Evolutionary conservation across 768 basidiomycete genomes (phyloP), one percentile per base, ranked within the genome.

Genomic region (Lactifluus pinguis): DNA sequence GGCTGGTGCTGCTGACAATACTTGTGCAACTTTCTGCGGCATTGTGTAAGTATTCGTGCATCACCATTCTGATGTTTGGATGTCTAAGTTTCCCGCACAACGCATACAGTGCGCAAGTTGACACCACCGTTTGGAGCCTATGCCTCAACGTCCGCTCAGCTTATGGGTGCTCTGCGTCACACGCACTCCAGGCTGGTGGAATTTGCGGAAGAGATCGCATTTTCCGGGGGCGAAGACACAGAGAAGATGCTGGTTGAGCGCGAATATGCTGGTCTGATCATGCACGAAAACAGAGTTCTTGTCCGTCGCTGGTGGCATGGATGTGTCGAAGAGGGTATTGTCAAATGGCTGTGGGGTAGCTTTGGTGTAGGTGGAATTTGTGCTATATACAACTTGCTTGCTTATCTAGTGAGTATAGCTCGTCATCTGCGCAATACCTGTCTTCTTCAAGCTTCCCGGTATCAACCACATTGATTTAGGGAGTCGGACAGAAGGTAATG

Each of bases 311-410:
- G 95, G 81, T 91, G 87, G 87, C 92, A 95, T 72, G 84, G 87
- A 2, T 89, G 93, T 69, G 82, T 87, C 17, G 95, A 99, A 72
- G 95, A 98, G 72, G 93, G 91, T 2, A 85, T 99, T 48, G 87
- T 98, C 68, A 98, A 99, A 74, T 98, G 87, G 87, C 69, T 95
- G 8, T 99, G 95, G 95, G 95, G 95, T 66, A 88, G 86, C 70
- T 87, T 95, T 71, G 95, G 95, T 42, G 86, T 94, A 68, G 59
- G 85, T 79, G 11, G 15, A 13, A 36, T 42, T 11, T 49, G 10
- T 55, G 25, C 47, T 45, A 30, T 19, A 30, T 21, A 50, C 38
- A 9, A 25, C 3, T 45, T 9, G 32, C 34, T 42, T 44, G n/a
- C 57, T 62, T 32, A 62, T 62, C 21, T 38, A 19, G 21, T 45